Base-by-base conservation (phyloP, 106 monocot genomes). In the Gastrodia elata region DNA sequence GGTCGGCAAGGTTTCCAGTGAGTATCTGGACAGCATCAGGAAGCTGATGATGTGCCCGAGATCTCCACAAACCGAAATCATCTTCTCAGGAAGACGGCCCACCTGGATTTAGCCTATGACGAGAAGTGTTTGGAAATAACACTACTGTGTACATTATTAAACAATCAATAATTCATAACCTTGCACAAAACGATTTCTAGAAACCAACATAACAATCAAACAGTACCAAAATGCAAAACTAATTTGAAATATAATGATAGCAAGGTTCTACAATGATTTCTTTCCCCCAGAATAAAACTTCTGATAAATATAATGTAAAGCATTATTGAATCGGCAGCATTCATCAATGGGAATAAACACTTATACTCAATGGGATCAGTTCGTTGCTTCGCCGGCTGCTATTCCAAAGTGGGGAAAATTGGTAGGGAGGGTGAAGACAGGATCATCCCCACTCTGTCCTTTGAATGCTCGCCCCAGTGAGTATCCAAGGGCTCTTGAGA, bases 401-500 rank as follows among this genome's bases (percentile, higher is more conserved):
- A 35, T 67, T 15, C 67, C 67, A 20, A 67, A 67, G 16, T 67
- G 67, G 13, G 82, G 82, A 57, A 81, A 87, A 20, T 78, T 82
- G 15, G 18, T 30, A 6, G 87, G 87, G 18, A 87, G 75, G 39
- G 57, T 37, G 30, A 79, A 79, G 13, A 79, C 32, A 8, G 81
- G 72, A 10, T 72, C 46, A 22, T 61, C 38, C n/a, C 73, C 68
- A 8, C 14, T 58, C 0, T 75, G 39, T 33, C 77, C 72, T 41
- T 68, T 57, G 39, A 73, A 67, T 5, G 92, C 84, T 16, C 72
- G 55, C 0, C 83, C 88, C 8, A 94, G 65, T 16, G 77, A 80
- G 74, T 77, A 88, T 0, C 94, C 94, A 2, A 94, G 72, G 18
- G 87, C 94, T 16, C 88, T 68, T 38, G 91, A 78, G 26, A 94